Evolutionary conservation across 169 alveolate species (phyloP).

Genomic region (Plasmodium falciparum): DNA sequence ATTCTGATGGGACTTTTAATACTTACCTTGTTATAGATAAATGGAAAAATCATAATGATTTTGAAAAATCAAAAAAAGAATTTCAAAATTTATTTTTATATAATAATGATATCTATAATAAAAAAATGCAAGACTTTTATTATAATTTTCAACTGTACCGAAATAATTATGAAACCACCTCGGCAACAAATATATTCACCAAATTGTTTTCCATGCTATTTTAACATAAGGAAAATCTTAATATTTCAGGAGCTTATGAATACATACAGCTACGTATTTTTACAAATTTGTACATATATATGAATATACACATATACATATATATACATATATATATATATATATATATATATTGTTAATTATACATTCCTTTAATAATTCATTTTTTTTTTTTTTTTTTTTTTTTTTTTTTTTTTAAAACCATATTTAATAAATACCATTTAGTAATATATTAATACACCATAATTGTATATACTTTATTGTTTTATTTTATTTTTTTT

Average conservation of each 20-base stretch:
- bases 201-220: slow-evolving; percentile 27
- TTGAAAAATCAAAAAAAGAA: slow-evolving; percentile 61
- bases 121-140: slow-evolving; percentile 56
- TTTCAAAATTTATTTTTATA: slow-evolving; percentile 47
- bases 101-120: slow-evolving; percentile 47
- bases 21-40: slow-evolving; percentile 62
- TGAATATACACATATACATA: no score
- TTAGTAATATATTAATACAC: no score
- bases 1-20: slow-evolving; percentile 48
- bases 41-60: slow-evolving; percentile 58
- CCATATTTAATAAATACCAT: no score
- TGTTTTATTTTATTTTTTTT: no score
- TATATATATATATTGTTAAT: background rate
- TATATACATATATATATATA: no score
- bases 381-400: no score
- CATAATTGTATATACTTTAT: no score
- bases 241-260: no score
- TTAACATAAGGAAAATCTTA: background rate
- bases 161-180: slow-evolving; percentile 59
- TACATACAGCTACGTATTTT: no score
- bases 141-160: slow-evolving; percentile 42
- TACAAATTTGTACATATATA: no score
- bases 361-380: background rate
- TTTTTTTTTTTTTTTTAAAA: background rate
- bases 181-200: slow-evolving; percentile 53